phyloP scores from a whole-genome alignment of 345 rosid genomes.

The Hibiscus tridactylites region DNA sequence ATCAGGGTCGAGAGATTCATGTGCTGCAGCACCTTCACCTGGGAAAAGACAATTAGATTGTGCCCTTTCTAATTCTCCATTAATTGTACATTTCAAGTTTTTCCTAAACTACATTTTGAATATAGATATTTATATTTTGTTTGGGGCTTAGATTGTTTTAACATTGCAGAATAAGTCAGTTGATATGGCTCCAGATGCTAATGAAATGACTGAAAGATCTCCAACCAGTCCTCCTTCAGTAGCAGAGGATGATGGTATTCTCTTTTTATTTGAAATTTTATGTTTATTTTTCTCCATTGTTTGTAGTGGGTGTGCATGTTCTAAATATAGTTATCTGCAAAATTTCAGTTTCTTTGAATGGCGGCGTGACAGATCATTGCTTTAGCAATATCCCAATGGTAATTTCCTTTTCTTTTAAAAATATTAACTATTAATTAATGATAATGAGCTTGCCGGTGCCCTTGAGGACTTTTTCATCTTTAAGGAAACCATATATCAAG shows the following conservation, averaged over 20 bases:
- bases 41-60: constrained; percentile 29
- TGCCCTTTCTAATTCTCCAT: constrained; percentile 33
- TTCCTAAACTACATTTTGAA: constrained; percentile 9
- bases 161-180: constrained; percentile 39
- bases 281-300: neutral
- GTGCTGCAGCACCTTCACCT: constrained; percentile 29
- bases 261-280: constrained; percentile 4
- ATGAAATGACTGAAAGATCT: constrained; percentile 45
- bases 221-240: constrained; percentile 43
- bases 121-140: constrained; percentile 1
- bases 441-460: neutral
- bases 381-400: constrained; percentile 40
- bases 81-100: constrained; percentile 38
- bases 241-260: constrained; percentile 38
- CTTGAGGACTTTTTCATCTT: neutral
- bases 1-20: constrained; percentile 25
- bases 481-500: neutral
- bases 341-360: constrained; percentile 36
- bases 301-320: constrained; percentile 9
- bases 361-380: constrained; percentile 15
- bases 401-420: constrained; percentile 10
- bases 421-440: neutral
- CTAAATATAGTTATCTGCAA: constrained; percentile 23
- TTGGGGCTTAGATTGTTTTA: constrained; percentile 10
- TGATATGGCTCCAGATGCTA: constrained; percentile 42